phyloP scores from a whole-genome alignment of 495 filamentous ascomycete species.

The Rhypophila decipiens region DNA sequence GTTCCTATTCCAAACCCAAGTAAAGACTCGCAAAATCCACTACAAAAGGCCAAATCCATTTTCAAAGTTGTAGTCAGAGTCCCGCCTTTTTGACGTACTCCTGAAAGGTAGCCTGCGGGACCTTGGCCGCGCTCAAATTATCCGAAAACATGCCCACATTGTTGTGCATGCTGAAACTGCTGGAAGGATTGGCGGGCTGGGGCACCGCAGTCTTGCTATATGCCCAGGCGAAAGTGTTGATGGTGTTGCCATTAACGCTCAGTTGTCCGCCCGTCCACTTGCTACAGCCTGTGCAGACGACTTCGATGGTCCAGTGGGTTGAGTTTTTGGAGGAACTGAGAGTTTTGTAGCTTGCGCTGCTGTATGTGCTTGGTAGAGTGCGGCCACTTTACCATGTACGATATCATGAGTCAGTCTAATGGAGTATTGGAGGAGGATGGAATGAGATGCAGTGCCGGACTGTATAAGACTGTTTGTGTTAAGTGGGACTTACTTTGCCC shows the following conservation, averaged over 20 bases:
- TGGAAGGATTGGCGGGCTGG: constrained; percentile 14
- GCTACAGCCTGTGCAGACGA: constrained; percentile 39
- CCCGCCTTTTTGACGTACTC: constrained; percentile 11
- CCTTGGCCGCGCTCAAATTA: constrained; percentile 17
- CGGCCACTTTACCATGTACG: constrained; percentile 19
- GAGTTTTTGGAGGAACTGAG: constrained; percentile 34
- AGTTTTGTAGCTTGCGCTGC: constrained; percentile 31
- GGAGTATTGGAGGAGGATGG: constrained; percentile 33
- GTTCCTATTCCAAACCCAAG: too few relatives aligned
- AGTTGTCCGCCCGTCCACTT: constrained; percentile 27
- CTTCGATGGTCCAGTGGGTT: constrained; percentile 44
- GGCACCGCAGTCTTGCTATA: constrained; percentile 22
- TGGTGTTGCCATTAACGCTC: constrained; percentile 21
- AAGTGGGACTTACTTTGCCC: constrained; percentile 31
- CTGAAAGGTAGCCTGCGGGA: constrained; percentile 15
- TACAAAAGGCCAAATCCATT: too few relatives aligned
- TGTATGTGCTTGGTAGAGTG: constrained; percentile 28
- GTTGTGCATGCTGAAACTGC: constrained; percentile 21
- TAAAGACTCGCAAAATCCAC: too few relatives aligned
- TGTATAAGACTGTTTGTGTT: constrained; percentile 28
- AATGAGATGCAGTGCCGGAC: constrained; percentile 30
- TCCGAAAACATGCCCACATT: constrained; percentile 18
- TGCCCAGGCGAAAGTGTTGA: constrained; percentile 34
- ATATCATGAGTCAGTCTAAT: constrained; percentile 45
- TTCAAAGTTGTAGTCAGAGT: too few relatives aligned